Base-by-base conservation (phyloP, 2,329 filamentous ascomycete genomes). In the Fusarium buharicum region DNA sequence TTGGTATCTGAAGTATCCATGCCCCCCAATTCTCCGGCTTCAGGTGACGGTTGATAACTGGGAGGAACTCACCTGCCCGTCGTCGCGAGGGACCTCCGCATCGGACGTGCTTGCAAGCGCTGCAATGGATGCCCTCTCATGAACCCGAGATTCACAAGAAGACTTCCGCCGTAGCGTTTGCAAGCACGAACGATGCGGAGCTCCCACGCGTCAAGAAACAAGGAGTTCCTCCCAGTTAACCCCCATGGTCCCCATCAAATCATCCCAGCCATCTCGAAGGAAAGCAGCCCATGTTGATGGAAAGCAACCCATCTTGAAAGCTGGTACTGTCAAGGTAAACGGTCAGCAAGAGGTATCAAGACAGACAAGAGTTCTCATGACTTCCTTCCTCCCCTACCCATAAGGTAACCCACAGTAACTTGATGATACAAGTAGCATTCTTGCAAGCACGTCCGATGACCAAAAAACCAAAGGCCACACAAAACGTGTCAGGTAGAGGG, bases 141-240 rank as follows among this genome's bases (percentile, higher is more conserved):
- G 60, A 62, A 62, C 55, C 61, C 12, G 47, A 62, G 59, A 20
- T 62, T 64, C 44, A 50, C 7, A 38, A 18, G 24, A 27, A 20
- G 43, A 33, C 31, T 14, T 27, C 12, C 50, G 49, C 31, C 41
- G n/a, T 34, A 62, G 60, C 48, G 4, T 43, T 50, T 46, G 28
- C 46, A 57, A 55, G 30, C 31, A 34, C 30, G 38, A 5, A 10
- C 39, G 22, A 41, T n/a, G 12, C 24, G 27, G 16, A 45, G 20
- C 37, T 38, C 45, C 50, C 36, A 39, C 49, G 37, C 49, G 22
- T 40, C 40, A 43, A 43, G 41, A 14, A 40, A 40, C 38, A 40
- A 27, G 36, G 20, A 40, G 38, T 40, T 18, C 38, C 30, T 33
- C 30, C 4, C 30, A 7, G 11, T 4, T 12, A 13, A 13, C 4